phyloP scores from a whole-genome alignment of 257 asterid species.

The Galeopsis tetrahit region DNA sequence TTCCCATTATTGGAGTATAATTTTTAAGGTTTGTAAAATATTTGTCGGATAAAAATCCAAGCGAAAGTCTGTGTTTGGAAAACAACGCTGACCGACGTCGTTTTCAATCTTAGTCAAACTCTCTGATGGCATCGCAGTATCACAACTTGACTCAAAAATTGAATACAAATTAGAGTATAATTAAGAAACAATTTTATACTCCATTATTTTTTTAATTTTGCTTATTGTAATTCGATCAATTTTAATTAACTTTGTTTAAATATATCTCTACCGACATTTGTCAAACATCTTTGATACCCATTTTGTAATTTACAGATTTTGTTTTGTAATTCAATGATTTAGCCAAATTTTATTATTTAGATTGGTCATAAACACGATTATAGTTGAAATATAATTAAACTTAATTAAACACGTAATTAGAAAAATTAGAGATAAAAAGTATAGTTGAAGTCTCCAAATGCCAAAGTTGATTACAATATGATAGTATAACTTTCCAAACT shows the following conservation, averaged over 20 bases:
- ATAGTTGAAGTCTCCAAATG: constrained; percentile 20
- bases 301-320: too few species aligned
- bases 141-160: background rate
- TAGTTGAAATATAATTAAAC: too few species aligned
- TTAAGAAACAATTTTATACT: too few species aligned
- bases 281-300: too few species aligned
- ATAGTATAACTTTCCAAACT: constrained; percentile 21
- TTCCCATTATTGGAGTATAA: background rate
- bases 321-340: too few species aligned
- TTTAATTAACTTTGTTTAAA: too few species aligned
- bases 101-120: background rate
- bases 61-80: background rate
- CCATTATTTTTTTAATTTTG: too few species aligned
- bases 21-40: background rate
- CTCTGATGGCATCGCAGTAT: background rate
- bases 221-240: too few species aligned
- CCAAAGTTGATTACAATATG: background rate
- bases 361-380: background rate
- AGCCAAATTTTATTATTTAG: too few species aligned
- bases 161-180: background rate
- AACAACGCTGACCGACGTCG: background rate
- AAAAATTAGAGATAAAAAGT: too few species aligned
- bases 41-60: too few species aligned
- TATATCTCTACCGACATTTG: too few species aligned
- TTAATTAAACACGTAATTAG: background rate